phyloP scores from a whole-genome alignment of 176 grass and related monocot species.

The Paspalum notatum region DNA sequence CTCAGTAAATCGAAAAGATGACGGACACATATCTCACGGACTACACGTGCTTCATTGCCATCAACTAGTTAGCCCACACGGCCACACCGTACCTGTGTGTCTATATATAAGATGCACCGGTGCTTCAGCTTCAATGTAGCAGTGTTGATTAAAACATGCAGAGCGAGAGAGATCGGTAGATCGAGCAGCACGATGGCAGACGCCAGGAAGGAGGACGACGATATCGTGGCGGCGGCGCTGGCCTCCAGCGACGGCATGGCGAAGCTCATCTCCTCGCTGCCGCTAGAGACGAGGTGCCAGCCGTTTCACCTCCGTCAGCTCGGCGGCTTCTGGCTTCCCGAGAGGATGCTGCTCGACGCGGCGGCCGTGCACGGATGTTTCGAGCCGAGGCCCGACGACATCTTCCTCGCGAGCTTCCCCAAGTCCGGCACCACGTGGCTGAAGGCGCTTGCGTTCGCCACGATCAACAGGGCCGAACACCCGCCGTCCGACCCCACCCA shows the following conservation, averaged over 20 bases:
- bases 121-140: too few relatives aligned
- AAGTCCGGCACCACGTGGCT: slow-evolving; percentile 55
- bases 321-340: slow-evolving; percentile 8
- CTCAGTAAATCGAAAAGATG: too few relatives aligned
- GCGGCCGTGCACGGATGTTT: not conserved
- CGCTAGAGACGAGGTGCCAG: not conserved
- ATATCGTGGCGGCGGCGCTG: not conserved
- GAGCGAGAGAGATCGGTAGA: too few relatives aligned
- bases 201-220: not conserved
- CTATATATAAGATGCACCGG: too few relatives aligned
- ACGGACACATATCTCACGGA: too few relatives aligned
- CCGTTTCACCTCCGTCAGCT: not conserved
- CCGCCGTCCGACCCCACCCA: not conserved
- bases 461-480: not conserved
- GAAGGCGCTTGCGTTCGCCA: slow-evolving; percentile 21
- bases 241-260: not conserved
- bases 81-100: too few relatives aligned
- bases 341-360: not conserved
- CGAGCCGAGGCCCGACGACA: slow-evolving; percentile 15
- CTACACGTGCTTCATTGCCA: too few relatives aligned
- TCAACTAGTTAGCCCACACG: too few relatives aligned
- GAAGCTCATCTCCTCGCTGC: not conserved
- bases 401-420: slow-evolving; percentile 41
- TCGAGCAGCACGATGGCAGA: not conserved
- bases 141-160: too few relatives aligned